Conservation (phyloP, 2,329 filamentous ascomycete species). For the Plenodomus biglobosus region DNA sequence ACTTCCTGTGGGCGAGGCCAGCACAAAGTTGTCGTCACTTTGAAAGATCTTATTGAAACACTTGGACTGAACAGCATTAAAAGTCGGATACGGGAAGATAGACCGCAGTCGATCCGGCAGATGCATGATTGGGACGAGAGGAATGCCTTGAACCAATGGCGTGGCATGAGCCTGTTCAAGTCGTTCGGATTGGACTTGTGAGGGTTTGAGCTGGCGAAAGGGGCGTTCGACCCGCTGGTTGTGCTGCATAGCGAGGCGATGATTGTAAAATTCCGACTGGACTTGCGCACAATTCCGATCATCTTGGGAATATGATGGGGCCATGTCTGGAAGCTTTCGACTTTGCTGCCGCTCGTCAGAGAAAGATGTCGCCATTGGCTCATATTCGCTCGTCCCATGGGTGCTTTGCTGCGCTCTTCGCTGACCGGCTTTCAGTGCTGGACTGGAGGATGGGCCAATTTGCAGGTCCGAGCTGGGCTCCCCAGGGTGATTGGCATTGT, state of each 20-base stretch:
- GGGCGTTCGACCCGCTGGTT: neutral
- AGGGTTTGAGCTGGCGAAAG: neutral
- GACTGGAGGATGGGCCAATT: slow-evolving; percentile 43
- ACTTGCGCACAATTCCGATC: neutral
- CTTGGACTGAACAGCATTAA: slow-evolving; percentile 83
- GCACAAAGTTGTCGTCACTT: slow-evolving; percentile 72
- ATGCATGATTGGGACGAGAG: slow-evolving; percentile 59
- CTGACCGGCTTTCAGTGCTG: slow-evolving; percentile 43
- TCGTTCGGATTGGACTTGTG: neutral
- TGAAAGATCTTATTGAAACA: slow-evolving; percentile 69
- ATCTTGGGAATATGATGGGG: neutral
- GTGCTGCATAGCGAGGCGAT: neutral
- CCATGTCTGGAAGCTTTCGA: neutral
- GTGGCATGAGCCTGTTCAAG: slow-evolving; percentile 4
- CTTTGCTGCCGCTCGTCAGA: neutral
- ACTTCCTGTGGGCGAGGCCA: slow-evolving; percentile 81
- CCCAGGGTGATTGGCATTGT: slow-evolving; percentile 17
- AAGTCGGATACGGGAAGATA: slow-evolving; percentile 71
- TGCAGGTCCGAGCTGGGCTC: slow-evolving; percentile 37
- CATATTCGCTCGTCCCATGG: neutral
- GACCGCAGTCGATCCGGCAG: slow-evolving; percentile 70
- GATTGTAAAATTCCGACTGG: neutral
- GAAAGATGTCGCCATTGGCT: neutral
- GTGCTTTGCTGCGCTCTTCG: slow-evolving; percentile 20
- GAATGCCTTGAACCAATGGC: slow-evolving; percentile 60